Evolutionary conservation across 306 rosid genomes (phyloP).

Genomic region (Sesbania bispinosa): DNA sequence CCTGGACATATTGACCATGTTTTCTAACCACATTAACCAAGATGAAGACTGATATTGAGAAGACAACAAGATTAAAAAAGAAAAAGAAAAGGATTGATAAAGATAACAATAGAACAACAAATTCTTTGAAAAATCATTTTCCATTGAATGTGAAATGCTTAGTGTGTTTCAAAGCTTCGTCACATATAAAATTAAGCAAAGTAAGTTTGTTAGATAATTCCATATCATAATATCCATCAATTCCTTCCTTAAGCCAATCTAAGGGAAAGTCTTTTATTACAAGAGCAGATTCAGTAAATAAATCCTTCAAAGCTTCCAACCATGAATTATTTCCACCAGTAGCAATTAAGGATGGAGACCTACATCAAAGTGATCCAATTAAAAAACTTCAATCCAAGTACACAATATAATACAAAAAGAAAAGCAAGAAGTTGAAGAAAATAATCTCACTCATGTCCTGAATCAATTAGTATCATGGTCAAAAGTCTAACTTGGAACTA

Average conservation of each 20-base stretch:
- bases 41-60: background rate
- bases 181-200: slow-evolving; percentile 38
- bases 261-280: slow-evolving; percentile 27
- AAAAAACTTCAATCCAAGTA: background rate
- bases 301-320: slow-evolving; percentile 27
- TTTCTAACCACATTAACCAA: slow-evolving; percentile 2
- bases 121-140: background rate
- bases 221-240: slow-evolving; percentile 19
- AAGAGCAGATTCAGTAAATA: slow-evolving; percentile 21
- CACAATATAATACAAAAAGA: background rate
- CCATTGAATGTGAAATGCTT: slow-evolving; percentile 2
- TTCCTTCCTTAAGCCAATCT: slow-evolving; percentile 22
- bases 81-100: background rate
- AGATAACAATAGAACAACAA: background rate
- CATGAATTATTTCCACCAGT: slow-evolving; percentile 28
- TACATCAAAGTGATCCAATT: slow-evolving; percentile 6
- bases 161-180: slow-evolving; percentile 39
- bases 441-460: slow-evolving; percentile 28
- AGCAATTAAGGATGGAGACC: slow-evolving; percentile 24
- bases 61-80: background rate
- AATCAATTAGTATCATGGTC: slow-evolving; percentile 21
- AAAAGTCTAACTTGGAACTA: slow-evolving; percentile 32
- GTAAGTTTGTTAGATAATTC: slow-evolving; percentile 31
- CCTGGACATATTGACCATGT: slow-evolving; percentile 25
- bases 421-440: background rate